phyloP scores from a whole-genome alignment of 306 rosid genomes.

The Trifolium dubium region DNA sequence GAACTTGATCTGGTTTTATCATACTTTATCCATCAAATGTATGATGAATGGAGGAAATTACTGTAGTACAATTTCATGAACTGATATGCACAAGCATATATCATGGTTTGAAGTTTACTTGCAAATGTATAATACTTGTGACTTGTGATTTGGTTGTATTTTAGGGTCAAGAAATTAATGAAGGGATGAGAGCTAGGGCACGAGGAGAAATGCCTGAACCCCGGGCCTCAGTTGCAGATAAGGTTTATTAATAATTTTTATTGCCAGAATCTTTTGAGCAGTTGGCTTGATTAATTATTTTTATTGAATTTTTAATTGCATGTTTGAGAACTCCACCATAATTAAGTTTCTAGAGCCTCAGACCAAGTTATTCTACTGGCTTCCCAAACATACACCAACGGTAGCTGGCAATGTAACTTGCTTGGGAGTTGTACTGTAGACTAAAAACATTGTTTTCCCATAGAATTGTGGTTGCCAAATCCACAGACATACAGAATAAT shows the following conservation, averaged over 20 bases:
- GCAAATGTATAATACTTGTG: slow-evolving; percentile 38
- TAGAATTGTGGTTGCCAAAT: neutral
- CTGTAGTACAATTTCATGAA: slow-evolving; percentile 17
- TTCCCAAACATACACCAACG: slow-evolving; percentile 21
- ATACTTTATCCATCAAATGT: slow-evolving; percentile 14
- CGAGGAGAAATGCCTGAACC: slow-evolving; percentile 70
- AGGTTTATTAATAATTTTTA: slow-evolving; percentile 55
- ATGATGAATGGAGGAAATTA: slow-evolving; percentile 36
- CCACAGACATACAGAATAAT: neutral
- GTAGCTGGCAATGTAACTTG: slow-evolving; percentile 16
- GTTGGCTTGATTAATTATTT: slow-evolving; percentile 27
- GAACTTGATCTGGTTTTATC: slow-evolving; percentile 17
- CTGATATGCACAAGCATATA: slow-evolving; percentile 33
- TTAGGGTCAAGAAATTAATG: slow-evolving; percentile 81
- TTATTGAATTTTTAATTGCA: neutral
- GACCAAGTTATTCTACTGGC: slow-evolving; percentile 30
- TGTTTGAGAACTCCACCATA: slow-evolving; percentile 20
- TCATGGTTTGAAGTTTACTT: slow-evolving; percentile 23
- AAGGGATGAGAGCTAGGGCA: slow-evolving; percentile 71
- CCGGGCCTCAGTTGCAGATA: slow-evolving; percentile 61
- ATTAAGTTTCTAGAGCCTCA: slow-evolving; percentile 9
- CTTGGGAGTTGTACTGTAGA: neutral
- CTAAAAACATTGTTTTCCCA: neutral
- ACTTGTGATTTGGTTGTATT: slow-evolving; percentile 40
- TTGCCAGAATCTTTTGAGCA: slow-evolving; percentile 8